Evolutionary conservation across 1,284 basidiomycete genomes (phyloP).

Genomic region (Cryptococcus wingfieldii): DNA sequence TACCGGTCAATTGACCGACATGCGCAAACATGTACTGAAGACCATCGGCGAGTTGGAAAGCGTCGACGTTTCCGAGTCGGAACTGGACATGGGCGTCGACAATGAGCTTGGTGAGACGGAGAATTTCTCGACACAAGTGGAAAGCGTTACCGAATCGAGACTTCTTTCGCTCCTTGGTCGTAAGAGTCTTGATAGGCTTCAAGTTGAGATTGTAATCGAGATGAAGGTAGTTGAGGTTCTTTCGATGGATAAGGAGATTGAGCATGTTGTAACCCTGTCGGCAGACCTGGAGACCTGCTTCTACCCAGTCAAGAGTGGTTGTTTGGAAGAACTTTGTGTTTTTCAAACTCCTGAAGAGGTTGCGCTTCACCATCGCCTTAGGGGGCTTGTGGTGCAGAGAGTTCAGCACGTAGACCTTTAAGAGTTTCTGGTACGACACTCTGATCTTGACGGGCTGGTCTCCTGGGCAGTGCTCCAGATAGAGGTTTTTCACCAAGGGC

Average conservation of each 20-base stretch:
- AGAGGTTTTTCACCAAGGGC: conserved; percentile 95
- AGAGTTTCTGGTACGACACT: conserved; percentile 97
- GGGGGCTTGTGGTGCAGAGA: conserved; percentile 82
- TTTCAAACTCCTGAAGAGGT: conserved; percentile 91
- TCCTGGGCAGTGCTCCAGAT: conserved; percentile 95
- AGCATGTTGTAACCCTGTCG: conserved; percentile 99
- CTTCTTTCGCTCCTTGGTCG: conserved; percentile 99
- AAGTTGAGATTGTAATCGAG: conserved; percentile 53
- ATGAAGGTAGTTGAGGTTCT: conserved; percentile 87
- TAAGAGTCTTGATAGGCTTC: conserved; percentile 97
- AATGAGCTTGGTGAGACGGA: conserved; percentile 94
- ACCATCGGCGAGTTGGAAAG: conserved; percentile 98
- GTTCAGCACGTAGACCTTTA: conserved; percentile 95
- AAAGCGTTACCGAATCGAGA: conserved; percentile 99
- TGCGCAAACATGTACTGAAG: conserved; percentile 98
- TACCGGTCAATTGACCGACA: conserved; percentile 95
- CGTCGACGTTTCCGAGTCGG: conserved; percentile 96
- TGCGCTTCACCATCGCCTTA: conserved; percentile 97
- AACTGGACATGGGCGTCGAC: conserved; percentile 99
- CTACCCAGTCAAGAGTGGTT: conserved; percentile 97
- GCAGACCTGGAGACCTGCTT: conserved; percentile 97
- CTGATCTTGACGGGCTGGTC: conserved; percentile 96
- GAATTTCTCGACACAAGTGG: conserved; percentile 94
- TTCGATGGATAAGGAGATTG: conserved; percentile 96
- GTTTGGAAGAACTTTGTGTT: conserved; percentile 99